Evolutionary conservation across 179 eudicot genomes (phyloP).

Genomic region (Sideroxylon spinosum): DNA sequence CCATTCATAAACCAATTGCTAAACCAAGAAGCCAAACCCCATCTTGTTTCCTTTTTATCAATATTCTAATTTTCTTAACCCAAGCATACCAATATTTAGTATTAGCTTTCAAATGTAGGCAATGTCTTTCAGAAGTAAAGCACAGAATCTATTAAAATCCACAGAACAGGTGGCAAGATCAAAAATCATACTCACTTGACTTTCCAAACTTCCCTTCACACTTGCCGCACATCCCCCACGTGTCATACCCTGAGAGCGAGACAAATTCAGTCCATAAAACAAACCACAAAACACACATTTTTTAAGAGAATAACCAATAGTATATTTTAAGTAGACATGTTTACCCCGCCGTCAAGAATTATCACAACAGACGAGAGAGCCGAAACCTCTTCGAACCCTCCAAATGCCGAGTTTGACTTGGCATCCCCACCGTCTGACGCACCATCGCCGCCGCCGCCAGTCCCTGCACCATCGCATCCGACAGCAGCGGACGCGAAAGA

Average conservation of each 20-base stretch:
- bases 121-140: too few relatives aligned
- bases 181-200: conserved; percentile 52
- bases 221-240: conserved; percentile 96
- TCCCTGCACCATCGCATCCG: conserved; percentile 15
- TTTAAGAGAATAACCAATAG: too few relatives aligned
- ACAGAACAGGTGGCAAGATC: not conserved
- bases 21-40: not conserved
- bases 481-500: conserved; percentile 33
- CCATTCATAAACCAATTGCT: conserved; percentile 11
- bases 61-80: too few relatives aligned
- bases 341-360: conserved; percentile 79
- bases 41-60: not conserved
- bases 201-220: conserved; percentile 90
- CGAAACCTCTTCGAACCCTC: conserved; percentile 42
- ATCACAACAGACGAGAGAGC: conserved; percentile 65
- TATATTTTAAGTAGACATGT: not conserved
- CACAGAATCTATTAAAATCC: too few relatives aligned
- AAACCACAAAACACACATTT: too few relatives aligned
- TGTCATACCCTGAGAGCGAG: conserved; percentile 70
- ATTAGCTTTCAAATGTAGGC: too few relatives aligned
- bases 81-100: too few relatives aligned
- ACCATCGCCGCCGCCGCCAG: conserved; percentile 30
- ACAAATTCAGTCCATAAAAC: too few relatives aligned
- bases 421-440: conserved; percentile 38
- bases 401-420: conserved; percentile 33